Conservation (phyloP, 2,329 filamentous ascomycete species). For the Ophiostoma ips region DNA sequence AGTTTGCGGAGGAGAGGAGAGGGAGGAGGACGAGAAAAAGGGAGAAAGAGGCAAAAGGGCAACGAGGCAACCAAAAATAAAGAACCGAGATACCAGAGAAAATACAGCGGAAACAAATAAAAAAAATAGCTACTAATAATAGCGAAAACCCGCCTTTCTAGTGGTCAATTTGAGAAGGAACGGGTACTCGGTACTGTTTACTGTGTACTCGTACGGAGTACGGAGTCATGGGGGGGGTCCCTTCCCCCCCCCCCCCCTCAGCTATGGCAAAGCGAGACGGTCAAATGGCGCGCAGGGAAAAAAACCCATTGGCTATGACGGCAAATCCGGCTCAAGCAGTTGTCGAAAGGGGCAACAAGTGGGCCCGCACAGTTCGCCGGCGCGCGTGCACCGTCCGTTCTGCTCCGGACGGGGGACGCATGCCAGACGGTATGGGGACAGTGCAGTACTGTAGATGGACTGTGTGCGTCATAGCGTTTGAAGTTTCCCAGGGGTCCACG, state of each 20-base stretch:
- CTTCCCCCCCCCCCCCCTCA: no score
- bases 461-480: conserved; percentile 1
- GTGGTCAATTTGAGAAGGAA: neutral
- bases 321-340: conserved; percentile 9
- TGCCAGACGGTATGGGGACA: neutral
- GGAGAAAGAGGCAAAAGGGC: neutral
- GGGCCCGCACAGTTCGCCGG: conserved; percentile 3
- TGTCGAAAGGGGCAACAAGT: conserved; percentile 3
- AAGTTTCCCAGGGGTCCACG: neutral
- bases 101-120: neutral
- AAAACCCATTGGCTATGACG: conserved; percentile 10
- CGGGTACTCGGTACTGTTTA: no score
- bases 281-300: conserved; percentile 4
- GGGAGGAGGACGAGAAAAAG: neutral
- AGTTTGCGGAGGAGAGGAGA: neutral
- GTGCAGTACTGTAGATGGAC: conserved; percentile 5
- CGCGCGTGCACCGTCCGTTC: conserved; percentile 3
- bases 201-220: no score
- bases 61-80: neutral
- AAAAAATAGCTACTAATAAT: neutral
- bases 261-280: neutral
- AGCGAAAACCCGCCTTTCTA: neutral
- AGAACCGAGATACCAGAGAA: neutral
- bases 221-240: no score
- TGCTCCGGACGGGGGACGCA: conserved; percentile 3